Base-by-base conservation (phyloP, 2,329 filamentous ascomycete species). In the Byssothecium circinans region DNA sequence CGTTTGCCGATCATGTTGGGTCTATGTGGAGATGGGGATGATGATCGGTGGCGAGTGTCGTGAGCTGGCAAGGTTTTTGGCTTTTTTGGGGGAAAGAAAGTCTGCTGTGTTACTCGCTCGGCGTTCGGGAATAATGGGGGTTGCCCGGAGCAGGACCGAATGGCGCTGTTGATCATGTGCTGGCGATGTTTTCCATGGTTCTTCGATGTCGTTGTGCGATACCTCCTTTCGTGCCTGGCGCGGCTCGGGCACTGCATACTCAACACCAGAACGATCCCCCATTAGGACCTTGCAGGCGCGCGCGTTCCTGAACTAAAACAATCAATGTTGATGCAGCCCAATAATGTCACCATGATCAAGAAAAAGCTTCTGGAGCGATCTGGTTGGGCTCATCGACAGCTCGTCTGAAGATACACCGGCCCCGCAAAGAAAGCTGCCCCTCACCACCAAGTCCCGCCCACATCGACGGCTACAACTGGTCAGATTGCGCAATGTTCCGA, bases 1-100 rank as follows among this genome's bases (percentile, higher is more conserved):
- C 7, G 14, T 5, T 32, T 32, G 29, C 15, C 17, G 35, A 29
- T 14, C n/a, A n/a, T n/a, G 27, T 10, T 27, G 36, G 19, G 22
- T 20, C 25, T n/a, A n/a, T 42, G 32, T 17, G 41, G 42, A 29
- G 42, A 32, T n/a, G 45, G 43, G 43, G 32, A 22, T 20, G 49
- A 15, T 12, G 49, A 52, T 52, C 49, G 25, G 49, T 52, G 49
- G 49, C 49, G 39, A 49, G 39, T 40, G n/a, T 43, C 42, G 45
- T 52, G 49, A 43, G 45, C 19, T 52, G 49, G 49, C 49, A 49
- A 29, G 14, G 29, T 18, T 12, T 7, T 10, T 38, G n/a, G n/a
- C 42, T 10, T 39, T 15, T 23, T 19, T 17, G 36, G n/a, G n/a
- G n/a, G n/a, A n/a, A n/a, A n/a, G n/a, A n/a, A n/a, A n/a, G n/a